Evolutionary conservation across 2,329 filamentous ascomycete species (phyloP).

Genomic region (Emydomyces testavorans): DNA sequence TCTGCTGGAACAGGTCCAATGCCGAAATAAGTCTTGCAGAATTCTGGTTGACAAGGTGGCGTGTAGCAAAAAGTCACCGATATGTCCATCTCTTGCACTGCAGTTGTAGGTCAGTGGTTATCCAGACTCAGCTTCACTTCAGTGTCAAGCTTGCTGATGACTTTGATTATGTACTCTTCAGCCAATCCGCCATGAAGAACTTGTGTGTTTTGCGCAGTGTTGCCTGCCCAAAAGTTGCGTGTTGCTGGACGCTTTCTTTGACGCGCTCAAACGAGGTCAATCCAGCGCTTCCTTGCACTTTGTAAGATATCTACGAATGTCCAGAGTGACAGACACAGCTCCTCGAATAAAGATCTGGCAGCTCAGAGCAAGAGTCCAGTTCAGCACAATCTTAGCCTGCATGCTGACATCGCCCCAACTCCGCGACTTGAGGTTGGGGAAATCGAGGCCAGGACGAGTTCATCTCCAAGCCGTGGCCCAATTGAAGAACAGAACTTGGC

Average conservation of each 20-base stretch:
- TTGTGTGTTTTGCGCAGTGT: neutral
- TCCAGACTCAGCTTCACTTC: no score
- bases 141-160: neutral
- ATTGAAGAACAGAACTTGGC: neutral
- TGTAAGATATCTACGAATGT: constrained; percentile 7
- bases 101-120: neutral
- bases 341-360: neutral
- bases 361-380: neutral
- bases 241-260: neutral
- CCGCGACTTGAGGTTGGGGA: neutral
- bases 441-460: neutral
- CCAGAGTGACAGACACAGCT: neutral
- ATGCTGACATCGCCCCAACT: neutral
- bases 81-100: neutral
- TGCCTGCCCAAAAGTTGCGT: neutral
- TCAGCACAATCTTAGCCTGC: neutral
- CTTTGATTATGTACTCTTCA: neutral
- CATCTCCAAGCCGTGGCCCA: neutral
- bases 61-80: neutral
- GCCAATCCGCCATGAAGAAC: neutral
- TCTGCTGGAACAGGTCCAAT: neutral
- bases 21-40: neutral
- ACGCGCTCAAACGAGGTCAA: neutral
- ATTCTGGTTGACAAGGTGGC: neutral
- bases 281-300: neutral